These are phyloP conservation scores for Notholithocarpus densiflorus DNA, from an alignment of 306 rosid genomes.

Conservation along the genomic window DNA sequence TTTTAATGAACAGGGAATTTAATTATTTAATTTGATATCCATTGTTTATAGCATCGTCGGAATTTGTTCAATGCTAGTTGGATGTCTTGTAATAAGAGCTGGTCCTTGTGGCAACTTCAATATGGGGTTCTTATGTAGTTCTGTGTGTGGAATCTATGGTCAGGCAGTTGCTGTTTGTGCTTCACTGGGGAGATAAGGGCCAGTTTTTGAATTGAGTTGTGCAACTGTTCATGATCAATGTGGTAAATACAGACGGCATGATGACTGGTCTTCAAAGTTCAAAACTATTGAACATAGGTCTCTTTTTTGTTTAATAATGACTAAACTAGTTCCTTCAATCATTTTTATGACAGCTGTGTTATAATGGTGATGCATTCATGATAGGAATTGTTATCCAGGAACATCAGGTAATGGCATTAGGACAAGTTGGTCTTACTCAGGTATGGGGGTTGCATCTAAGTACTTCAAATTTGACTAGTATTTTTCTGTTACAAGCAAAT, in stretches of 20 bases:
- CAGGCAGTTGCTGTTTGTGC: not conserved
- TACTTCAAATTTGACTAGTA: not conserved
- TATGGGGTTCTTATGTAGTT: not conserved
- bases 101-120: not conserved
- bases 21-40: not conserved
- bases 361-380: not conserved
- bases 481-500: not conserved
- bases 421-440: not conserved
- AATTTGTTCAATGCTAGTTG: not conserved
- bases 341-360: no score
- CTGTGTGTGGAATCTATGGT: not conserved
- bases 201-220: not conserved
- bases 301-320: no score
- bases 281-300: no score
- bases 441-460: not conserved
- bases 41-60: not conserved
- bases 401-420: not conserved
- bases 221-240: not conserved
- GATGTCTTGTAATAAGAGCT: not conserved
- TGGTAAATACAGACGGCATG: not conserved
- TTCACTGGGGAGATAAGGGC: not conserved
- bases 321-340: no score
- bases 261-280: not conserved
- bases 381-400: not conserved
- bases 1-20: not conserved